Conservation (phyloP, 345 rosid genomes). For the Populus alba region DNA sequence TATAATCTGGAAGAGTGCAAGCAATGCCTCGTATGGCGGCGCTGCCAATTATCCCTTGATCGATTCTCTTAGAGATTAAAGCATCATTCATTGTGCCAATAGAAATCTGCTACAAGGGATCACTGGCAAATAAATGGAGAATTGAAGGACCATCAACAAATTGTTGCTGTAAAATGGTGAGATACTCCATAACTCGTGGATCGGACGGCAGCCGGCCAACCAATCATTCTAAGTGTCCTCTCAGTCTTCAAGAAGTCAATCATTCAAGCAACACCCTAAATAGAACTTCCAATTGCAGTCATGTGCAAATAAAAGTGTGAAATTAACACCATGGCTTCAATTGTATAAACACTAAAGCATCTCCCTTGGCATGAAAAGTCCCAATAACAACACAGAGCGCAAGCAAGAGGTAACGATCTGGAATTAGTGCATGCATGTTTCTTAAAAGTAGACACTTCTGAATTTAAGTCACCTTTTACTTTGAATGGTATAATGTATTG, state of each 20-base stretch:
- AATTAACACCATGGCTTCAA: no score
- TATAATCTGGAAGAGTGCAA: no score
- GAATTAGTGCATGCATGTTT: neutral
- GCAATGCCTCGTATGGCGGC: no score
- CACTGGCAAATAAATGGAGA: neutral
- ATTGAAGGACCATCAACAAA: neutral
- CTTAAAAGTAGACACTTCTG: neutral
- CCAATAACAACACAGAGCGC: neutral
- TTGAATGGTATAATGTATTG: neutral
- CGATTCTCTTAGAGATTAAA: neutral
- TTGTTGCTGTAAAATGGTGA: neutral
- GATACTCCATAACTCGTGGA: neutral
- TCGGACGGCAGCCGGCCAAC: neutral
- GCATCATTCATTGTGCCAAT: neutral
- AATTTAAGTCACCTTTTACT: neutral
- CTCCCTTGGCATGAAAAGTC: neutral
- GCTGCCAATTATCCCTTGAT: neutral
- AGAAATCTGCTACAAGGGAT: no score
- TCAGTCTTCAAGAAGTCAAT: no score
- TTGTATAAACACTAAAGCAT: no score
- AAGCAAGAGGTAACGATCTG: neutral
- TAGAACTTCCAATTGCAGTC: no score
- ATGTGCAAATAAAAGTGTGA: neutral
- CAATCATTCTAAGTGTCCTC: neutral
- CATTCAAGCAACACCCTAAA: no score